These are phyloP conservation scores for Metschnikowia reukaufii DNA, from an alignment of 805 yeast genomes.

Conservation along the genomic window DNA sequence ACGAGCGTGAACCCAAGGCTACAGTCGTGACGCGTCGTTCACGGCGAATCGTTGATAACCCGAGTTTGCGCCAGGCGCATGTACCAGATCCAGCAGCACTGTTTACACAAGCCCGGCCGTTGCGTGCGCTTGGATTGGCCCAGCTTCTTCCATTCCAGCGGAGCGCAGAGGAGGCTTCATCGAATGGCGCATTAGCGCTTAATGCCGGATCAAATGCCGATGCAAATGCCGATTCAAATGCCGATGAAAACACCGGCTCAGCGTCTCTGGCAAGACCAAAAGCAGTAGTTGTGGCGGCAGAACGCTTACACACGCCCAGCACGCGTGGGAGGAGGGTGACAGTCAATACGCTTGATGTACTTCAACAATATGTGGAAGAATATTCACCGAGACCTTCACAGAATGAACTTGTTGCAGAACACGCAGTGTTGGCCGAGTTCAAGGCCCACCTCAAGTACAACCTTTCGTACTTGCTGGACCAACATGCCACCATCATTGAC, in stretches of 20 bases:
- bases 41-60: conserved; percentile 17
- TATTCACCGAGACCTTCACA: conserved; percentile 25
- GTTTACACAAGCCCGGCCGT: conserved; percentile 10
- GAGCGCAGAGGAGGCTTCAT: neutral
- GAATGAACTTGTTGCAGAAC: conserved; percentile 22
- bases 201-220: no score
- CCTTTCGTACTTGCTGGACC: conserved; percentile 32
- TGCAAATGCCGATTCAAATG: no score
- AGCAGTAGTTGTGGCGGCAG: conserved; percentile 31
- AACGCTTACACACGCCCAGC: conserved; percentile 26
- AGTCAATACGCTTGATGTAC: conserved; percentile 38
- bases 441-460: conserved; percentile 30
- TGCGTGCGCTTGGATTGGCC: conserved; percentile 12
- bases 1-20: conserved; percentile 12
- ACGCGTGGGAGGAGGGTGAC: conserved; percentile 26
- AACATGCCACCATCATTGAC: conserved; percentile 36
- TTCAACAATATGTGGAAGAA: conserved; percentile 31
- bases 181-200: no score
- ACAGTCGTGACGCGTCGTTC: conserved; percentile 17
- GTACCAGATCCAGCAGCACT: conserved; percentile 4
- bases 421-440: conserved; percentile 31
- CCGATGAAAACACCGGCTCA: no score
- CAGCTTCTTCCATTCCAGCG: conserved; percentile 11
- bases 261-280: conserved; percentile 26
- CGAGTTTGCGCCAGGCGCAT: conserved; percentile 12